Conservation (phyloP, 805 yeast species). For the Nakazawaea wyomingensis region DNA sequence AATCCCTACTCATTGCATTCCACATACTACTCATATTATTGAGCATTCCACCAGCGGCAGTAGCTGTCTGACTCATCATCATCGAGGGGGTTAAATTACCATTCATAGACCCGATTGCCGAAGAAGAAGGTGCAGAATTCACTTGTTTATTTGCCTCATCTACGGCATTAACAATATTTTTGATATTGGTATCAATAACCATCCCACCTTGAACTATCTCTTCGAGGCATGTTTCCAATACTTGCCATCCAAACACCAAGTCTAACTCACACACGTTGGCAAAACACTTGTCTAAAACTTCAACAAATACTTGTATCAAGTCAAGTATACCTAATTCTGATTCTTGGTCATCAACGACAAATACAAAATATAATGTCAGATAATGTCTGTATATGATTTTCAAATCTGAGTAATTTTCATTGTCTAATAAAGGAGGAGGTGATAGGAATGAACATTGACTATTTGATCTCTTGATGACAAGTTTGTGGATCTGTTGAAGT, state of each 20-base stretch:
- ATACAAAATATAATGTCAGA: constrained; percentile 94
- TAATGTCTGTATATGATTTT: constrained; percentile 90
- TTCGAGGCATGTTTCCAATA: constrained; percentile 81
- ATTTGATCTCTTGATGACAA: constrained; percentile 65
- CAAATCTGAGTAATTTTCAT: constrained; percentile 61
- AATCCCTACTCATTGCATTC: constrained; percentile 11
- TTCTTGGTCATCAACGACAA: constrained; percentile 94
- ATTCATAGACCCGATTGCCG: too few species aligned
- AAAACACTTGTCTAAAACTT: constrained; percentile 88
- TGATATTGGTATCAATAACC: constrained; percentile 90
- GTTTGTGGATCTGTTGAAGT: constrained; percentile 74
- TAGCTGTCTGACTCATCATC: neutral
- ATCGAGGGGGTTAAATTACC: too few species aligned
- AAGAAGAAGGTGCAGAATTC: constrained; percentile 9
- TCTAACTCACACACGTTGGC: constrained; percentile 93
- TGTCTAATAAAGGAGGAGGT: constrained; percentile 65
- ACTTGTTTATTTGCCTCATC: constrained; percentile 63
- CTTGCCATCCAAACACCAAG: constrained; percentile 98
- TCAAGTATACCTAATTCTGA: constrained; percentile 91
- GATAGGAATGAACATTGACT: constrained; percentile 85
- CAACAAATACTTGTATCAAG: constrained; percentile 94
- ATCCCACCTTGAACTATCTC: constrained; percentile 96
- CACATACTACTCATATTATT: constrained; percentile 20
- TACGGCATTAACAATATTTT: constrained; percentile 74
- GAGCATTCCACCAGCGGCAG: constrained; percentile 15